Evolutionary conservation across 768 basidiomycete genomes (phyloP), one percentile per base, ranked within the genome.

Genomic region (Astraeus odoratus): DNA sequence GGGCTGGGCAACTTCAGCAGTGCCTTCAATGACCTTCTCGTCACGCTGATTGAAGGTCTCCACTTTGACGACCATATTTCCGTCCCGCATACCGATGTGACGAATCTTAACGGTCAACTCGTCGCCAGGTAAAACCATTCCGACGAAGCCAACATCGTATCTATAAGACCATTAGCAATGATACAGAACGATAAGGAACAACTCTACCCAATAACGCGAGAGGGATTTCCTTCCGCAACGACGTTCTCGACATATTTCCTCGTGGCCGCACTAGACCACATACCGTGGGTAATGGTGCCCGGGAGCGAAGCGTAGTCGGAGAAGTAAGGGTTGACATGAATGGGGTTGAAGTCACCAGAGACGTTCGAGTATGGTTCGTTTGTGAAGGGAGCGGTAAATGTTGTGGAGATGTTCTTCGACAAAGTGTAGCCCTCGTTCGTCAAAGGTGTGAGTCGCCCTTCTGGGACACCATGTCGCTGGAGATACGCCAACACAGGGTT

Each of bases 261-360:
- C 9, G 93, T 94, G 8, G 94, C 93, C 39, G 96, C 96, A 54
- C 88, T 92, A 2, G 91, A 83, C 90, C 92, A 97, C 70, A 98
- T 80, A 43, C 96, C 96, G 58, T 98, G 96, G 3, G 96, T 97
- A 59, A 99, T 98, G 8, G 96, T 99, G 12, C 88, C 86, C 20
- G 95, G 94, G 12, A 99, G 80, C 5, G 83, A 78, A 2, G 95
- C 94, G 50, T 86, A 90, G 61, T 92, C 85, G 19, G 96, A 81
- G 72, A 99, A 97, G 74, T 98, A 98, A 0, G 96, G 95, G 67
- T 99, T 97, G 64, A 96, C 74, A 63, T 99, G 96, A 55, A 99
- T 99, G 23, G 96, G 96, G 65, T 99, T 98, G 75, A 91, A 98
- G 67, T 99, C 95, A 36, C 95, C 94, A 0, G 96, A 99, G 39